Evolutionary conservation across 176 grass and related monocot genomes (phyloP), one percentile per base, ranked within the genome.

Genomic region (Dactylis glomerata): DNA sequence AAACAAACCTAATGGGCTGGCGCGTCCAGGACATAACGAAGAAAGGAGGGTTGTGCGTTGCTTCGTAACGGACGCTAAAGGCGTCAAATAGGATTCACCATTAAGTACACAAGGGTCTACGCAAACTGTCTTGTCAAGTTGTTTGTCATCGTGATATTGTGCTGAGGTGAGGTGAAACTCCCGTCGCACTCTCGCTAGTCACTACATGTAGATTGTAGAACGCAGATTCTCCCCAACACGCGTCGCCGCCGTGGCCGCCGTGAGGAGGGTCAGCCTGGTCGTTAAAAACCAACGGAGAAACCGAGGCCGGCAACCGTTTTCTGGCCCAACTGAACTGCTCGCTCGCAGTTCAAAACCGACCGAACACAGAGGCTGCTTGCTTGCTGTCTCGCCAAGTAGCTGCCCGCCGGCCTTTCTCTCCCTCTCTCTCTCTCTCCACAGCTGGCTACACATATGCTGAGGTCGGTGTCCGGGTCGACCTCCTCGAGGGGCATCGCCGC

Each of bases 401-500:
- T 38, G 71, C 52, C 16, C 19, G 17, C 14, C 32, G 54, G 34
- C 30, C 76, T 3, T 3, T 1, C 3, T 49, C 34, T 38, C 67
- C 12, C 38, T 15, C 67, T 6, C 19, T 30, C 38, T 54, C 17
- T n/a, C 11, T 36, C 65, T 8, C 13, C 22, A 15, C 10, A 23
- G 1, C 15, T 37, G 12, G 46, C 8, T 31, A 63, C 59, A 61
- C 65, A 87, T 23, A 87, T 84, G 89, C 51, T 93, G 89, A 86
- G 95, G 73, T 90, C 91, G 51, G 80, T 95, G 86, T 90, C 95
- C 56, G 79, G 85, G 37, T 91, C 88, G 30, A 90, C 19, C 88
- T 92, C 92, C 75, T 81, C 92, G 13, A 78, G 88, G 90, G 91
- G 92, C 82, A 92, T 98, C 85, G 92, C 92, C 83, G 95, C 92